These are phyloP conservation scores for Rosa multiflora DNA, from an alignment of 306 rosid genomes.

Conservation along the genomic window DNA sequence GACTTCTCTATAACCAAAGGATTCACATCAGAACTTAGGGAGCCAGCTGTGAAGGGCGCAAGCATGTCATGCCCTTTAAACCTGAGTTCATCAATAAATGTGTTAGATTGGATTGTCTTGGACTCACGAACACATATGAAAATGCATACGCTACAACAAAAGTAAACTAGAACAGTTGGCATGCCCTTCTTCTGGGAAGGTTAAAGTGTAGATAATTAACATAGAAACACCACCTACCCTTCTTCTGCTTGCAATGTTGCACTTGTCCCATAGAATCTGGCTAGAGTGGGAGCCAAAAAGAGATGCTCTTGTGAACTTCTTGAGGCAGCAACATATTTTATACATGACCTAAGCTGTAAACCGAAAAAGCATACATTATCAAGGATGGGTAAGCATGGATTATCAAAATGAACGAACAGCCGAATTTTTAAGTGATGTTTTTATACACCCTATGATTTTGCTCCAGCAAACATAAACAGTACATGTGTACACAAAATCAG, in stretches of 20 bases:
- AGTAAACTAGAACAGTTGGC: conserved; percentile 12
- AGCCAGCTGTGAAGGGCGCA: conserved; percentile 97
- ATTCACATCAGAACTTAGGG: conserved; percentile 56
- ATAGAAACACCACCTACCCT: conserved; percentile 49
- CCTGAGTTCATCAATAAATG: conserved; percentile 42
- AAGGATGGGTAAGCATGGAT: conserved; percentile 13
- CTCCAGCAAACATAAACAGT: background rate
- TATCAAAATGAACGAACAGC: background rate
- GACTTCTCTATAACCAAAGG: conserved; percentile 86
- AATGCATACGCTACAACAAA: background rate
- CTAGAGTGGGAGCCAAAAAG: conserved; percentile 39
- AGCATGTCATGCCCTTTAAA: conserved; percentile 88
- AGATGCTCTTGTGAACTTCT: conserved; percentile 44
- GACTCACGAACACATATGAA: background rate
- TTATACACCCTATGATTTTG: background rate
- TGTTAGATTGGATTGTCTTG: conserved; percentile 10
- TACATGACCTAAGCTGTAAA: conserved; percentile 54
- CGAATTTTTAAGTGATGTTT: background rate
- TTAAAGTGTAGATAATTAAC: background rate
- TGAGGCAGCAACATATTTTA: conserved; percentile 44
- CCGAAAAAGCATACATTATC: conserved; percentile 10
- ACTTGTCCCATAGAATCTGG: conserved; percentile 45
- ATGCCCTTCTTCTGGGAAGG: background rate
- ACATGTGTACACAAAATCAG: background rate
- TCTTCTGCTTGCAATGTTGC: conserved; percentile 56